Evolutionary conservation across 2,329 filamentous ascomycete species (phyloP).

Genomic region (Scopulariopsis brevicaulis): DNA sequence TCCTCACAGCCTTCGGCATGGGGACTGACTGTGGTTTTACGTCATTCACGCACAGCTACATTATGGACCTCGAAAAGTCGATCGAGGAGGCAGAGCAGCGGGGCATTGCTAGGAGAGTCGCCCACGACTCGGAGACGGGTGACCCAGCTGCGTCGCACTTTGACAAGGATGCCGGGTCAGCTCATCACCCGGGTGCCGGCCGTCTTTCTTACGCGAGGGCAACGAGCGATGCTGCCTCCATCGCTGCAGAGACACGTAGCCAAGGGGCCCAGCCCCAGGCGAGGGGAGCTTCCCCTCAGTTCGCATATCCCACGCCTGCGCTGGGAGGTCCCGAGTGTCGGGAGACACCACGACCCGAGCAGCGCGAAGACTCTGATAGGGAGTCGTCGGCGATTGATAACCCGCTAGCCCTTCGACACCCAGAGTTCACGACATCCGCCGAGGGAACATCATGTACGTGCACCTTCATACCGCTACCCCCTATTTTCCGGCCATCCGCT

Average conservation of each 20-base stretch:
- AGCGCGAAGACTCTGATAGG: background rate
- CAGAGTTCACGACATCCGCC: conserved; percentile 24
- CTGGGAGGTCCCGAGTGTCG: background rate
- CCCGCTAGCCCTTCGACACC: background rate
- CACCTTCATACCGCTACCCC: background rate
- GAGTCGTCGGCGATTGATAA: background rate
- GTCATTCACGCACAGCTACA: background rate
- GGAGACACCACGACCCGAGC: background rate
- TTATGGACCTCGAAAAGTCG: conserved; percentile 6
- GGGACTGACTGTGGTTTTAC: background rate
- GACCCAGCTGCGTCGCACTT: background rate
- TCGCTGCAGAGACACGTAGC: background rate
- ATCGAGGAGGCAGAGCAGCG: conserved; percentile 2
- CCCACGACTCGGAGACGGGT: background rate
- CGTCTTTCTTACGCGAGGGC: background rate
- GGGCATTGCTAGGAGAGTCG: too few relatives aligned
- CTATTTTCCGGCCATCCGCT: background rate
- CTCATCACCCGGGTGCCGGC: background rate
- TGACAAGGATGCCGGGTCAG: background rate
- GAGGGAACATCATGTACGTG: conserved; percentile 29
- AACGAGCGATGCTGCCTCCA: background rate
- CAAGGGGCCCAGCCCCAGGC: background rate
- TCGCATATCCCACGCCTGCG: background rate
- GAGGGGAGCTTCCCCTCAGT: background rate
- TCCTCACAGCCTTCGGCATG: background rate